These are phyloP conservation scores for Echeveria elegans DNA, from an alignment of 164 flowering plant genomes.

Conservation along the genomic window DNA sequence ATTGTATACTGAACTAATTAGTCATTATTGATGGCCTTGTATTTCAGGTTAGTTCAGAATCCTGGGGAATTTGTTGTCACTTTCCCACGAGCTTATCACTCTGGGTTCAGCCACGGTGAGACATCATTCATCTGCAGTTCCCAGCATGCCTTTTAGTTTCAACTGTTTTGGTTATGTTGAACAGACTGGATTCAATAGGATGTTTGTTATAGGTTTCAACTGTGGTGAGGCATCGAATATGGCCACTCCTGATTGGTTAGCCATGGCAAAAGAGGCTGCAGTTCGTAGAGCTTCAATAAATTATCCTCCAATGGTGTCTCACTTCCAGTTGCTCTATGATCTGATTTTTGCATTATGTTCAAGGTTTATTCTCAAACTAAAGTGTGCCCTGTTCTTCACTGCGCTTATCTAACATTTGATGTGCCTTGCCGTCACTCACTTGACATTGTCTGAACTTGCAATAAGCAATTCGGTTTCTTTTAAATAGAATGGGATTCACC, in stretches of 20 bases:
- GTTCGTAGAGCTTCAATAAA: slow-evolving; percentile 92
- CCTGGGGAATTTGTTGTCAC: slow-evolving; percentile 98
- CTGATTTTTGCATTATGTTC: slow-evolving; percentile 64
- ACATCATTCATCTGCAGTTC: slow-evolving; percentile 10
- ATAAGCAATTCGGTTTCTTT: not conserved
- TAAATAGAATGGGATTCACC: not conserved
- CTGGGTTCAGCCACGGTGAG: slow-evolving; percentile 98
- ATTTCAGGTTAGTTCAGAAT: slow-evolving; percentile 87
- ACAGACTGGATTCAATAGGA: not conserved
- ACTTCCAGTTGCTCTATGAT: slow-evolving; percentile 88
- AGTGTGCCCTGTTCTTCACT: no score
- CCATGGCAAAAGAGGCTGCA: slow-evolving; percentile 88
- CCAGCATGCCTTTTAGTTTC: not conserved
- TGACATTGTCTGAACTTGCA: not conserved
- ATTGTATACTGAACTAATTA: not conserved
- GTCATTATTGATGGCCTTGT: slow-evolving; percentile 10
- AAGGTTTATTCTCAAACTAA: slow-evolving; percentile 36
- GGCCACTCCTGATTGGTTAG: slow-evolving; percentile 98
- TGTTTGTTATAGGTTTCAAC: slow-evolving; percentile 59
- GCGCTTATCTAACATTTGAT: no score
- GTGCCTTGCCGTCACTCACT: not conserved
- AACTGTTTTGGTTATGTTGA: not conserved
- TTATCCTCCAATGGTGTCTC: slow-evolving; percentile 98
- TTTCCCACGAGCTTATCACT: slow-evolving; percentile 97
- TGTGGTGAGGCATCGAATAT: slow-evolving; percentile 98